A percentile compares a stretch with the other conserved stretches of the same genome.
phyloP scores from a whole-genome alignment of 192 early-diverging fungal species.

The Paraglomus occultum region DNA sequence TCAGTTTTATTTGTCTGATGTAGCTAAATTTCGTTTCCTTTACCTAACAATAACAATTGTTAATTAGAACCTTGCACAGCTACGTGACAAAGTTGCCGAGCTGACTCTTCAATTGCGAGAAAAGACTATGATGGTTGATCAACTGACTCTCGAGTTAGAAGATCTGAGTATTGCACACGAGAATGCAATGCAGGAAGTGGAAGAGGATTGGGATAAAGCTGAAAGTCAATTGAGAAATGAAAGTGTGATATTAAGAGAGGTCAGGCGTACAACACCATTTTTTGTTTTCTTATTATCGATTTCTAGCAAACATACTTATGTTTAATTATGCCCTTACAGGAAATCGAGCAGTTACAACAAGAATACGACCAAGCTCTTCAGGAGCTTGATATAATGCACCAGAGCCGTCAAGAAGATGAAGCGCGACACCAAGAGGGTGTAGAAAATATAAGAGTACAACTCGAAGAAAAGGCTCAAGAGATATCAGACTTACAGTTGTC shows the following conservation, averaged over 20 bases:
- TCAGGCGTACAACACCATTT: neutral
- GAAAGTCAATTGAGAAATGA: conserved; percentile 28
- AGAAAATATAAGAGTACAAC: conserved; percentile 19
- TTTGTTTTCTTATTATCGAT: conserved; percentile 5
- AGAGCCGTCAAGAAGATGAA: conserved; percentile 20
- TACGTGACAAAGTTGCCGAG: conserved; percentile 40
- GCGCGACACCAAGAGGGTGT: conserved; percentile 29
- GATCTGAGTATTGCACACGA: conserved; percentile 27
- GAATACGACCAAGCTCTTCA: conserved; percentile 25
- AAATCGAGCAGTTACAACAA: neutral
- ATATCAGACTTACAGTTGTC: conserved; percentile 29
- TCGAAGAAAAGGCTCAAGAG: conserved; percentile 38
- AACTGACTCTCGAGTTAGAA: conserved; percentile 34
- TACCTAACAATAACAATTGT: neutral
- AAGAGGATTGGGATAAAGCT: conserved; percentile 20
- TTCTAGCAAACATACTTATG: neutral
- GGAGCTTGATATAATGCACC: conserved; percentile 20
- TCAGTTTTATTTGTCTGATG: no score
- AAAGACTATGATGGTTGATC: conserved; percentile 41
- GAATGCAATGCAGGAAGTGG: conserved; percentile 28
- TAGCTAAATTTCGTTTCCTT: no score
- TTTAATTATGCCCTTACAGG: neutral
- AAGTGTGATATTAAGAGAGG: conserved; percentile 10
- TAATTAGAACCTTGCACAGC: conserved; percentile 22
- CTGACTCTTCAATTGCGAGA: conserved; percentile 43